Evolutionary conservation across 2,329 filamentous ascomycete species (phyloP).

Genomic region (Penicillium hesseltinei): DNA sequence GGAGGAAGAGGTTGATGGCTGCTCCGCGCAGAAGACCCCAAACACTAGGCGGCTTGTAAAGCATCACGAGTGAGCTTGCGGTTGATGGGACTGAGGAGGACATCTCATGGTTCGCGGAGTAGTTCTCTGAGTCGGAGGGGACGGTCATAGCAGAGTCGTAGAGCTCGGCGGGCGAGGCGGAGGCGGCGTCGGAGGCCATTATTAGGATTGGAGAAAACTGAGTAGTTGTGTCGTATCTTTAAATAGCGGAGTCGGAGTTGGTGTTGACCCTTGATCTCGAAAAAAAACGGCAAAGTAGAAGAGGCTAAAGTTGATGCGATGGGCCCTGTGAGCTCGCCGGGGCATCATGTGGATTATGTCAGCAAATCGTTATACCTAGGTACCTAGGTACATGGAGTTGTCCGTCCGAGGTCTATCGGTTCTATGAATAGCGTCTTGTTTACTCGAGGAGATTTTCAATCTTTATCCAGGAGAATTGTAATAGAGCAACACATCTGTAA

Average conservation of each 20-base stretch:
- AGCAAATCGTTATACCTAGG: not conserved
- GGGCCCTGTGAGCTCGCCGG: not conserved
- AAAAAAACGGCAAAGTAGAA: not conserved
- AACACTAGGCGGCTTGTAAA: slow-evolving; percentile 85
- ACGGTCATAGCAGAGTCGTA: slow-evolving; percentile 46
- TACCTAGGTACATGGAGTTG: too few species aligned
- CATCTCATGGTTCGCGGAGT: slow-evolving; percentile 43
- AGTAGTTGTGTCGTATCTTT: not conserved
- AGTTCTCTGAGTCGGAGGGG: slow-evolving; percentile 50
- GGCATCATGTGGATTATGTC: slow-evolving; percentile 4
- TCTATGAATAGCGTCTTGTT: not conserved
- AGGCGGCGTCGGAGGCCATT: slow-evolving; percentile 36
- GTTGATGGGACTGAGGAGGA: slow-evolving; percentile 35
- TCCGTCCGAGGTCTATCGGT: too few species aligned
- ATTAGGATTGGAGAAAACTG: not conserved
- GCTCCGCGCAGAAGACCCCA: slow-evolving; percentile 84
- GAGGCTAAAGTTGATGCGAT: slow-evolving; percentile 3
- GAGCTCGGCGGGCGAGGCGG: slow-evolving; percentile 37
- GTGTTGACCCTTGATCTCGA: not conserved
- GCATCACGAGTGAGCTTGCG: slow-evolving; percentile 43
- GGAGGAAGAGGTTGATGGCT: slow-evolving; percentile 91
- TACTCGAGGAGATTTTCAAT: not conserved
- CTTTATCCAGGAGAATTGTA: not conserved
- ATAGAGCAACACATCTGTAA: not conserved
- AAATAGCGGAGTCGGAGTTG: not conserved